A percentile compares a stretch with the other conserved stretches of the same genome.
Evolutionary conservation across 768 basidiomycete genomes (phyloP).

Genomic region (Leccinum disarticulatum): DNA sequence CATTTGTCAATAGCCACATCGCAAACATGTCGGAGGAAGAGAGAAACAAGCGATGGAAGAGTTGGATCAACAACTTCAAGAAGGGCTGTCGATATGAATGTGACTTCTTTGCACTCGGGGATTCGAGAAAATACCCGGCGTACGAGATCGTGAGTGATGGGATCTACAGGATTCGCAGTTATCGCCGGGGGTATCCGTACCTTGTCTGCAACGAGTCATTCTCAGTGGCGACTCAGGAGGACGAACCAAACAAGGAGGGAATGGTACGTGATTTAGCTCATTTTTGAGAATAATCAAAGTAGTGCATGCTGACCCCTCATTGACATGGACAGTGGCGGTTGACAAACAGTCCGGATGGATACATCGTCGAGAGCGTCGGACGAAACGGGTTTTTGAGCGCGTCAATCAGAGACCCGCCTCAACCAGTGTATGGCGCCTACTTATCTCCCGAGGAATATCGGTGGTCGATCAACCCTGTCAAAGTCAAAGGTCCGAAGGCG

Average conservation of each 20-base stretch:
- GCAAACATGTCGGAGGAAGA: background rate
- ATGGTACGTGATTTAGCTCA: background rate
- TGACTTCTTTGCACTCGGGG: slow-evolving; percentile 3
- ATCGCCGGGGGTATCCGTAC: background rate
- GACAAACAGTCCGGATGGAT: background rate
- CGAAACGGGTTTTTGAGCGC: background rate
- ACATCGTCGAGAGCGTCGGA: background rate
- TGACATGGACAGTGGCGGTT: slow-evolving; percentile 2
- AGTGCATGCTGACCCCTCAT: background rate
- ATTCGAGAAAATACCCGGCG: background rate
- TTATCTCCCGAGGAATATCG: background rate
- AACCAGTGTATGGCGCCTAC: background rate
- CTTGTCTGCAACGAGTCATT: background rate
- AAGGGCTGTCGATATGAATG: slow-evolving; percentile 2
- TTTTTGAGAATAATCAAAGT: background rate
- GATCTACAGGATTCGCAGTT: slow-evolving; percentile 7
- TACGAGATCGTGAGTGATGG: slow-evolving; percentile 4
- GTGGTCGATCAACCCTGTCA: slow-evolving; percentile 6
- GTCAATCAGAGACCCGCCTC: background rate
- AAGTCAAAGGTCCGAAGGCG: background rate
- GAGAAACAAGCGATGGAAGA: background rate
- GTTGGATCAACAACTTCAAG: background rate
- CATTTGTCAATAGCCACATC: slow-evolving; percentile 1
- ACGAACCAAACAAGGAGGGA: background rate
- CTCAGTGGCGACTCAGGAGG: background rate